Evolutionary conservation across 176 grass and related monocot species (phyloP), one percentile per base, ranked within the genome.

Genomic region (Carex myosuroides): DNA sequence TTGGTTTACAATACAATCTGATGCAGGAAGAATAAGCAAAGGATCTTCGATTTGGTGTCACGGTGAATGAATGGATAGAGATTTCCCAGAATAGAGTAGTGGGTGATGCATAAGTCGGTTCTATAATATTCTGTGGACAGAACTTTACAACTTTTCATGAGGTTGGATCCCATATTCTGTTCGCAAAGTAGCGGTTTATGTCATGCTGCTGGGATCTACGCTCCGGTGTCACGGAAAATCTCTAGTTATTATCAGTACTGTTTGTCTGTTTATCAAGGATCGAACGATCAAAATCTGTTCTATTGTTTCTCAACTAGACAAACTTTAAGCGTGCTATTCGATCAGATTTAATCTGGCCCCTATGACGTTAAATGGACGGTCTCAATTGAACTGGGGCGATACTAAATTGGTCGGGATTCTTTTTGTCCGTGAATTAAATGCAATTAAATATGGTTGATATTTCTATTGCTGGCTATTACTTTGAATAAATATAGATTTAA

Each of bases 51-150:
- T 73, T 73, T 46, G 37, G 41, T 73, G 70, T 42, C 70, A 21
- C 41, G 70, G 41, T 73, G 41, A 73, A 73, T 50, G 70, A 18
- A 73, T 72, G 70, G 70, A 72, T 22, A 72, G 69, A 72, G 39
- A 72, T 11, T 48, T 72, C 66, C 66, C 66, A 39, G 29, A 42
- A 70, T 48, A 72, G 18, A 71, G 35, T 22, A 50, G 70, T 14
- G 71, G 71, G 21, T 14, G 71, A 52, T 54, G 71, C 5, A 24
- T 24, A 54, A 75, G 71, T 75, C 22, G 46, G 46, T 5, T 29
- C 1, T 73, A 1, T 29, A 48, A 75, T 75, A 16, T 75, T 75
- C 21, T 75, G 2, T 75, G 46, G 10, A 13, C 0, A 13, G 42
- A 75, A 75, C 20, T 70, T 17, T 70, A 10, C 10, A 69, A 20